Conservation (phyloP, 2,329 filamentous ascomycete genomes). For the Tolypocladium nubicola region DNA sequence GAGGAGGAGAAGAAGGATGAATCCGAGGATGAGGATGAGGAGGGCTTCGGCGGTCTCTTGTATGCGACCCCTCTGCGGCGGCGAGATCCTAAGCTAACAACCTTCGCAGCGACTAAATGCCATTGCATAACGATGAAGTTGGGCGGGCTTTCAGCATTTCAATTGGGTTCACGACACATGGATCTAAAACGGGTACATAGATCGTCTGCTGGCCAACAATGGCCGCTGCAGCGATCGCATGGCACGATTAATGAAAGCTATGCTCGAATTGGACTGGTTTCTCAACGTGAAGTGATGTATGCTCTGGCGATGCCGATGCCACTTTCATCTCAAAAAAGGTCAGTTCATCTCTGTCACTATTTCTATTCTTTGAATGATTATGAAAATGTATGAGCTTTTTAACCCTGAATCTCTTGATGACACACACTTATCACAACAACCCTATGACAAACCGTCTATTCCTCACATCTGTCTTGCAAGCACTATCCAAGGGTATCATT, state of each 20-base stretch:
- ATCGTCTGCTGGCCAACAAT: constrained; percentile 34
- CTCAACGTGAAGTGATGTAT: background rate
- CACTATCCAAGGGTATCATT: constrained; percentile 21
- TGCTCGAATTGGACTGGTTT: constrained; percentile 6
- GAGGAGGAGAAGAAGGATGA: constrained; percentile 57
- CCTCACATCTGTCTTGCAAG: constrained; percentile 7
- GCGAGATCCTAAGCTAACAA: constrained; percentile 24
- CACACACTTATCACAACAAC: constrained; percentile 37
- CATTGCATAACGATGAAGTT: constrained; percentile 25
- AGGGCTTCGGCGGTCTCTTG: constrained; percentile 75
- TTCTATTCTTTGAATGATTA: constrained; percentile 39
- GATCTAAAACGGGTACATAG: constrained; percentile 35
- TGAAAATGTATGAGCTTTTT: constrained; percentile 52
- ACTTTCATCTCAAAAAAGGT: constrained; percentile 24
- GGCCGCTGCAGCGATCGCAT: constrained; percentile 21
- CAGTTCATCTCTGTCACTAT: constrained; percentile 21
- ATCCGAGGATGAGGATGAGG: constrained; percentile 58
- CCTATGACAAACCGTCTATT: constrained; percentile 39
- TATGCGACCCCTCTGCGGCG: constrained; percentile 22
- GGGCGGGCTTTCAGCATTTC: constrained; percentile 29
- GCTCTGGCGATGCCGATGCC: background rate
- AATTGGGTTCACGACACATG: constrained; percentile 33
- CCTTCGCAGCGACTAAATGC: constrained; percentile 40
- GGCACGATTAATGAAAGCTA: constrained; percentile 18
- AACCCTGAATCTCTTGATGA: constrained; percentile 56